A percentile compares a stretch with the other conserved stretches of the same genome.
phyloP scores from a whole-genome alignment of 2,329 filamentous ascomycete species.

The Cladosporium sp. region DNA sequence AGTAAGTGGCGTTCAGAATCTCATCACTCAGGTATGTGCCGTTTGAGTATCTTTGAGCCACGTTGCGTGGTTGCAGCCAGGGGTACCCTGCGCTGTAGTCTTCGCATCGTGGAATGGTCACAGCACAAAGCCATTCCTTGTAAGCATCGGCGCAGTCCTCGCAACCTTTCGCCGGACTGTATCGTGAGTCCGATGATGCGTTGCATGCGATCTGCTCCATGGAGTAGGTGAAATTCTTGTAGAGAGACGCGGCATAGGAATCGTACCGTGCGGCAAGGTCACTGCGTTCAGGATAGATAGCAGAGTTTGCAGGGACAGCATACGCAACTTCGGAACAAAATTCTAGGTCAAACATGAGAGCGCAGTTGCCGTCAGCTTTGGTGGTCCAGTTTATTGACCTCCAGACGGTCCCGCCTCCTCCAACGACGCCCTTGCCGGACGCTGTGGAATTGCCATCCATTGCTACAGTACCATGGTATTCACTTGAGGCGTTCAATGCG shows the following conservation, averaged over 20 bases:
- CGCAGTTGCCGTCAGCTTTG: constrained; percentile 78
- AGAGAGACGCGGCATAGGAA: constrained; percentile 63
- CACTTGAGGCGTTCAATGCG: constrained; percentile 66
- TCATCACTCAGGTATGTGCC: constrained; percentile 24
- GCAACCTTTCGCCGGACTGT: constrained; percentile 77
- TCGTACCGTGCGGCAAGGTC: constrained; percentile 73
- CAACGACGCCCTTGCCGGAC: constrained; percentile 51
- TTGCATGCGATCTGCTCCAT: constrained; percentile 84
- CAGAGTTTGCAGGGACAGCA: constrained; percentile 77
- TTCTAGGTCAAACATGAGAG: constrained; percentile 76
- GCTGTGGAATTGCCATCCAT: constrained; percentile 53
- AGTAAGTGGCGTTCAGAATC: constrained; percentile 24
- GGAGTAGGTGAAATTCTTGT: constrained; percentile 73
- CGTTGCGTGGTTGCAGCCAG: constrained; percentile 66
- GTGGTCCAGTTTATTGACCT: constrained; percentile 69
- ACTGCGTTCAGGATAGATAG: constrained; percentile 55
- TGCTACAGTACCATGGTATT: constrained; percentile 71
- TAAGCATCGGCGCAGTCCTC: constrained; percentile 73
- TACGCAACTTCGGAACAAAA: constrained; percentile 90
- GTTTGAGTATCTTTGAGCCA: constrained; percentile 45
- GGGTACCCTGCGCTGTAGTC: constrained; percentile 62
- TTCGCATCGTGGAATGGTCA: constrained; percentile 86
- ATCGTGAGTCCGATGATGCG: constrained; percentile 65
- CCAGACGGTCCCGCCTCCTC: constrained; percentile 75
- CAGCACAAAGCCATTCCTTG: constrained; percentile 91